These are phyloP conservation scores for Isatis lusitanica DNA, from an alignment of 441 rosid species.

Conservation along the genomic window DNA sequence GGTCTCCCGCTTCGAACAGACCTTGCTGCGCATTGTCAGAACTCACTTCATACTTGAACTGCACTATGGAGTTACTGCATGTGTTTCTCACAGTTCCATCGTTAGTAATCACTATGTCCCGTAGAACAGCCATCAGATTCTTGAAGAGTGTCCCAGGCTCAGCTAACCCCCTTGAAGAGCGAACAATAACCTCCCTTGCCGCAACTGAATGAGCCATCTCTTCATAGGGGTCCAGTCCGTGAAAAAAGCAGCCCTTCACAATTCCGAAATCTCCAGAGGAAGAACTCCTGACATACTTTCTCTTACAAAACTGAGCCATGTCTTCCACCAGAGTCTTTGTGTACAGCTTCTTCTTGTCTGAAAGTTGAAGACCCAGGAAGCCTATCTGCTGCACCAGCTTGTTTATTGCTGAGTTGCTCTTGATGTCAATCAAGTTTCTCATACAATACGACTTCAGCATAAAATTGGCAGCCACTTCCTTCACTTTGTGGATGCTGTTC, in stretches of 20 bases:
- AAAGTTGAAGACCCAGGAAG: slow-evolving; percentile 75
- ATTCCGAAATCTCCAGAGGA: slow-evolving; percentile 80
- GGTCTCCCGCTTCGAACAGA: slow-evolving; percentile 86
- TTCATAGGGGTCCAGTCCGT: slow-evolving; percentile 92
- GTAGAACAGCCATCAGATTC: slow-evolving; percentile 94
- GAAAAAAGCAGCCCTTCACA: slow-evolving; percentile 68
- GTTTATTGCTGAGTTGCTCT: slow-evolving; percentile 67
- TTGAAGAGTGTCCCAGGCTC: slow-evolving; percentile 96
- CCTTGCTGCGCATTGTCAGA: slow-evolving; percentile 51
- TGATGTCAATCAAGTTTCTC: slow-evolving; percentile 72
- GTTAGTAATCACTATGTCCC: slow-evolving; percentile 84
- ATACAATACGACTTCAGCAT: slow-evolving; percentile 62
- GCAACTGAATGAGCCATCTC: slow-evolving; percentile 86
- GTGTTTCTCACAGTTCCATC: slow-evolving; percentile 93
- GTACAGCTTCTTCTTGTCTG: slow-evolving; percentile 79
- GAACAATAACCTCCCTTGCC: slow-evolving; percentile 81
- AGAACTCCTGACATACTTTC: slow-evolving; percentile 59
- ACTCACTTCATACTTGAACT: slow-evolving; percentile 69
- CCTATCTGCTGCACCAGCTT: slow-evolving; percentile 81
- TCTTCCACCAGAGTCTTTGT: slow-evolving; percentile 80
- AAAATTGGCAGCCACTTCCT: slow-evolving; percentile 52
- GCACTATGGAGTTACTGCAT: slow-evolving; percentile 79
- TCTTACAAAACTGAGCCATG: slow-evolving; percentile 60
- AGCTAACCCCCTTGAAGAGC: slow-evolving; percentile 89
- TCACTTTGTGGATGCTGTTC: slow-evolving; percentile 56